Percentiles rank a stretch among this genome's conserved stretches.
These are phyloP conservation scores for Collybia nuda DNA, from an alignment of 768 basidiomycete genomes.

Conservation along the genomic window DNA sequence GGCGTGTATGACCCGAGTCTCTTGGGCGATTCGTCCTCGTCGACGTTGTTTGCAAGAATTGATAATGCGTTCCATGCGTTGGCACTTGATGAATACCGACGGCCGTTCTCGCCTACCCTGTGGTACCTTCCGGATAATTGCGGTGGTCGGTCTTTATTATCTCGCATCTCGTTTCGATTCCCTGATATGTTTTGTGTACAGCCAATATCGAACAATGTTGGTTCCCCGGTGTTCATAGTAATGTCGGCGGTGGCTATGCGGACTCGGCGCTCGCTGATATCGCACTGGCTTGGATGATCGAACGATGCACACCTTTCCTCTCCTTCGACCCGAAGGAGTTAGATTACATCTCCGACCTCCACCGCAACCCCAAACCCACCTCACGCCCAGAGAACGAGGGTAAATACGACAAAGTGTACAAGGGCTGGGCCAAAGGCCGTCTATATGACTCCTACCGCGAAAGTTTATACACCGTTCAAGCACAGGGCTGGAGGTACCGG, in stretches of 20 bases:
- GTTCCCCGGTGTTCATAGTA: slow-evolving; percentile 24
- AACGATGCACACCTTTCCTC: slow-evolving; percentile 4
- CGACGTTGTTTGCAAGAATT: not conserved
- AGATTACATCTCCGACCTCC: too few species aligned
- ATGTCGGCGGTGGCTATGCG: slow-evolving; percentile 15
- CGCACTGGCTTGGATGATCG: slow-evolving; percentile 20
- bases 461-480: too few species aligned
- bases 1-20: too few species aligned
- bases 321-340: not conserved
- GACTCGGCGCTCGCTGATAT: slow-evolving; percentile 12
- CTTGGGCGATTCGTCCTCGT: too few species aligned
- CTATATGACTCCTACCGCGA: too few species aligned
- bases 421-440: too few species aligned
- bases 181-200: not conserved
- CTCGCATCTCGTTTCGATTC: too few species aligned
- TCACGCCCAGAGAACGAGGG: too few species aligned
- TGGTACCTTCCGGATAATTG: not conserved
- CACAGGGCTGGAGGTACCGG: too few species aligned
- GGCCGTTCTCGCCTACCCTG: slow-evolving; percentile 6
- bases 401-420: too few species aligned
- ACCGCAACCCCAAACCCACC: too few species aligned
- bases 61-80: slow-evolving; percentile 8
- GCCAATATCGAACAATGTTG: slow-evolving; percentile 14
- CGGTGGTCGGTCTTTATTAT: not conserved
- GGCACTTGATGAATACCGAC: slow-evolving; percentile 8